Evolutionary conservation across 192 early-diverging fungal species (phyloP).

Genomic region (Allomyces javanicus): DNA sequence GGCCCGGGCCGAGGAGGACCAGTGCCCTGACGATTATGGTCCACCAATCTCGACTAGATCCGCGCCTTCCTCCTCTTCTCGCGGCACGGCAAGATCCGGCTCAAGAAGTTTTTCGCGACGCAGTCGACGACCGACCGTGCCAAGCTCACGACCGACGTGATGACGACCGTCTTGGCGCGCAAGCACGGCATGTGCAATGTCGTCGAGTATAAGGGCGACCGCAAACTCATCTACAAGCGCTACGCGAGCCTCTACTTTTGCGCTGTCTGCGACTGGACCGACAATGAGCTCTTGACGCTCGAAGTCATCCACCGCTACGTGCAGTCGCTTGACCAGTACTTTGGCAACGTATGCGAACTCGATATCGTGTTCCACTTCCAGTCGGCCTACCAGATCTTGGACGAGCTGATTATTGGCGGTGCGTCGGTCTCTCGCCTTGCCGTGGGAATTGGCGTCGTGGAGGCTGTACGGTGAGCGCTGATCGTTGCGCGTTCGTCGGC

Average conservation of each 20-base stretch:
- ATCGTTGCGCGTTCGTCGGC: too few relatives aligned
- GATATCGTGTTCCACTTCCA: slow-evolving; percentile 33
- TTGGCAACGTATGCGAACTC: slow-evolving; percentile 33
- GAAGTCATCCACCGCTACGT: slow-evolving; percentile 32
- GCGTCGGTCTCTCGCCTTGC: neutral
- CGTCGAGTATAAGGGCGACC: slow-evolving; percentile 21
- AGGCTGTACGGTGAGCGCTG: too few relatives aligned
- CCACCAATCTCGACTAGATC: slow-evolving; percentile 10
- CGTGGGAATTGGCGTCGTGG: too few relatives aligned
- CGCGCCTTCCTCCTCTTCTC: slow-evolving; percentile 26
- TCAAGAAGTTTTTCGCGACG: slow-evolving; percentile 23
- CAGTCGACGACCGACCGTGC: slow-evolving; percentile 21
- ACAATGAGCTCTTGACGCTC: slow-evolving; percentile 26
- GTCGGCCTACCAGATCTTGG: neutral
- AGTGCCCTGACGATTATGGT: neutral
- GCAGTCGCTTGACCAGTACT: slow-evolving; percentile 29
- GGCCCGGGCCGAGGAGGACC: neutral
- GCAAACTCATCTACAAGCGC: slow-evolving; percentile 27
- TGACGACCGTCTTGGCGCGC: slow-evolving; percentile 23
- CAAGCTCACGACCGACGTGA: slow-evolving; percentile 17
- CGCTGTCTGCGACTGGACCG: slow-evolving; percentile 25
- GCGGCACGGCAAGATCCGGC: slow-evolving; percentile 31
- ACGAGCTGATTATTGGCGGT: neutral
- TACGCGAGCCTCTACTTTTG: slow-evolving; percentile 30
- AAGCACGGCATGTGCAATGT: slow-evolving; percentile 31